phyloP scores from a whole-genome alignment of 495 filamentous ascomycete genomes.

The Tuber aestivum region DNA sequence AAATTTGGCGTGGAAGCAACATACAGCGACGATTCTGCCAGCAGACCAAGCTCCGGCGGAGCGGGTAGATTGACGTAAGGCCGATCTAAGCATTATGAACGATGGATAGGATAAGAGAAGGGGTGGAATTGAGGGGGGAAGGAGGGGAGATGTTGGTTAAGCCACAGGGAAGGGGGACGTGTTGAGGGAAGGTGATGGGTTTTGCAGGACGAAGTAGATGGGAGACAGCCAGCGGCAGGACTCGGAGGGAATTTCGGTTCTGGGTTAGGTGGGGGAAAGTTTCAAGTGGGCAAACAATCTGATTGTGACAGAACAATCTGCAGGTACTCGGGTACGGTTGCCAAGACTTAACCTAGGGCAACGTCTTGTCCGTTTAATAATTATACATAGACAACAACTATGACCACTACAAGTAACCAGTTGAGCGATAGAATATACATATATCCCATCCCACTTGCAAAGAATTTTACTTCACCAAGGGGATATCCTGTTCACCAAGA shows the following conservation, averaged over 20 bases:
- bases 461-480: too few species aligned
- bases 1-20: constrained; percentile 49
- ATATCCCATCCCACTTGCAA: too few species aligned
- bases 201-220: constrained; percentile 43
- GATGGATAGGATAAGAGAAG: constrained; percentile 51
- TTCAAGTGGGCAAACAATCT: background rate
- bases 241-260: constrained; percentile 49
- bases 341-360: background rate
- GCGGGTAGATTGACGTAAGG: constrained; percentile 89
- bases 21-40: constrained; percentile 85
- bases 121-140: constrained; percentile 24
- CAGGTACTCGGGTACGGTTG: too few species aligned
- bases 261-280: constrained; percentile 13
- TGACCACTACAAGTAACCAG: too few species aligned
- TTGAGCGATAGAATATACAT: too few species aligned
- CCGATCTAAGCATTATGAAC: constrained; percentile 90
- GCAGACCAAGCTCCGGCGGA: constrained; percentile 88
- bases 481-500: too few species aligned
- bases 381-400: too few species aligned
- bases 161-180: constrained; percentile 46
- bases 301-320: background rate
- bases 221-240: constrained; percentile 22
- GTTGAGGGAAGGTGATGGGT: constrained; percentile 49
- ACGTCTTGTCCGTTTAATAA: too few species aligned
- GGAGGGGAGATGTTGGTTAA: constrained; percentile 39